Conservation (phyloP, 2,329 filamentous ascomycete genomes). For the Blastomyces parvus region DNA sequence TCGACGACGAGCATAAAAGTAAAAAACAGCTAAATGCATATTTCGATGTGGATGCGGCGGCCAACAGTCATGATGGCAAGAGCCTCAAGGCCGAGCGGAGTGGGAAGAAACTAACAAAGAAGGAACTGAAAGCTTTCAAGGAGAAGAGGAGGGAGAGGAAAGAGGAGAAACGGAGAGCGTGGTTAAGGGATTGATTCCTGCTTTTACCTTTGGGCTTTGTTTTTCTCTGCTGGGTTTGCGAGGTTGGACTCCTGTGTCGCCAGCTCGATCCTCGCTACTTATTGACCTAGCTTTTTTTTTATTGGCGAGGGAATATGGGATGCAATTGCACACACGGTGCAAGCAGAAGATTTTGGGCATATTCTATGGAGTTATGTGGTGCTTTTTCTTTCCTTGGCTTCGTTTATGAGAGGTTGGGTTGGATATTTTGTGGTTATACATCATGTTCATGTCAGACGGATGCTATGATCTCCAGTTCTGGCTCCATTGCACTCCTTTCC, state of each 20-base stretch:
- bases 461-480: background rate
- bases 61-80: slow-evolving; percentile 78
- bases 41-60: slow-evolving; percentile 91
- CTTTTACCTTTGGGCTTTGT: slow-evolving; percentile 10
- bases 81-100: slow-evolving; percentile 87
- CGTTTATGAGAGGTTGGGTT: background rate
- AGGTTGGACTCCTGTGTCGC: background rate
- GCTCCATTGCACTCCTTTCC: background rate
- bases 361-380: background rate
- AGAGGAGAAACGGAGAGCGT: slow-evolving; percentile 87
- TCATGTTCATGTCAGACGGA: background rate
- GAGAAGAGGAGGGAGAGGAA: slow-evolving; percentile 83
- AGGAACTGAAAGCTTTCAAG: slow-evolving; percentile 83
- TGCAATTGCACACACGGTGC: background rate
- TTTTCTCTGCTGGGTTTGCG: slow-evolving; percentile 2
- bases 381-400: background rate
- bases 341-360: background rate
- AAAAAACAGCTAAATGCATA: slow-evolving; percentile 83
- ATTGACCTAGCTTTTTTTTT: background rate
- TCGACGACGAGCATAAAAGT: slow-evolving; percentile 81
- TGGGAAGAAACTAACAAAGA: slow-evolving; percentile 71
- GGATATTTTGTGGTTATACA: background rate
- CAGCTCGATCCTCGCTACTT: background rate
- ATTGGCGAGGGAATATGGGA: background rate
- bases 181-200: slow-evolving; percentile 64